Conservation (phyloP, 2,329 filamentous ascomycete genomes). For the Metarhizium album region DNA sequence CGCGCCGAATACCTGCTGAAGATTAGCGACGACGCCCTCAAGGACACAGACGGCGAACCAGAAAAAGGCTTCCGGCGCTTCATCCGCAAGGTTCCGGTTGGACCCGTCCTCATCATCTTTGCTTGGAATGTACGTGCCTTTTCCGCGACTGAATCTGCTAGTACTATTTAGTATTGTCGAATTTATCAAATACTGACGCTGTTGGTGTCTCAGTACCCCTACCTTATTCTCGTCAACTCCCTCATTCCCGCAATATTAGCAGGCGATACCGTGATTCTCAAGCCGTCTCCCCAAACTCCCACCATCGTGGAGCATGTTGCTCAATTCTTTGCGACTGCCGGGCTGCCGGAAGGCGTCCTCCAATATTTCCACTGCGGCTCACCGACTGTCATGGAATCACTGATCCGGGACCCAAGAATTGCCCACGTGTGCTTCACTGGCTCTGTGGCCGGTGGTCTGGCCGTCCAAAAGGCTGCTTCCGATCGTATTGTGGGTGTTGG, state of each 20-base stretch:
- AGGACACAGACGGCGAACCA: slow-evolving; percentile 69
- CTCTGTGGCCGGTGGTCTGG: slow-evolving; percentile 76
- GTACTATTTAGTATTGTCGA: no score
- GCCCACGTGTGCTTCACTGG: slow-evolving; percentile 87
- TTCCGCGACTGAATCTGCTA: background rate
- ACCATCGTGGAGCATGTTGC: slow-evolving; percentile 80
- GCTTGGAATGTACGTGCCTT: slow-evolving; percentile 75
- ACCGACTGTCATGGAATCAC: slow-evolving; percentile 60
- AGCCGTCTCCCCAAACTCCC: slow-evolving; percentile 90
- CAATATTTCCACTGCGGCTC: slow-evolving; percentile 90
- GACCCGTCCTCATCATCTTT: slow-evolving; percentile 81
- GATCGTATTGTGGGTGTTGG: slow-evolving; percentile 79
- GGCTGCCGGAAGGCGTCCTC: slow-evolving; percentile 71
- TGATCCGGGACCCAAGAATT: slow-evolving; percentile 68
- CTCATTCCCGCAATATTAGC: slow-evolving; percentile 83
- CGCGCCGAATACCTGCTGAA: slow-evolving; percentile 78
- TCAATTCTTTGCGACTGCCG: slow-evolving; percentile 66
- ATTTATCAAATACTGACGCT: background rate
- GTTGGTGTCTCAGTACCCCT: slow-evolving; percentile 61
- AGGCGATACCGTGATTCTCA: slow-evolving; percentile 85
- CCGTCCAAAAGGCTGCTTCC: slow-evolving; percentile 74
- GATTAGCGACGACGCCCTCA: slow-evolving; percentile 67
- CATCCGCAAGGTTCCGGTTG: slow-evolving; percentile 79
- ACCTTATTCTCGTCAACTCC: slow-evolving; percentile 86
- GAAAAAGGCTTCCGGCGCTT: slow-evolving; percentile 87